Evolutionary conservation across 768 basidiomycete species (phyloP), one percentile per base, ranked within the genome.

Genomic region (Suillus plorans): DNA sequence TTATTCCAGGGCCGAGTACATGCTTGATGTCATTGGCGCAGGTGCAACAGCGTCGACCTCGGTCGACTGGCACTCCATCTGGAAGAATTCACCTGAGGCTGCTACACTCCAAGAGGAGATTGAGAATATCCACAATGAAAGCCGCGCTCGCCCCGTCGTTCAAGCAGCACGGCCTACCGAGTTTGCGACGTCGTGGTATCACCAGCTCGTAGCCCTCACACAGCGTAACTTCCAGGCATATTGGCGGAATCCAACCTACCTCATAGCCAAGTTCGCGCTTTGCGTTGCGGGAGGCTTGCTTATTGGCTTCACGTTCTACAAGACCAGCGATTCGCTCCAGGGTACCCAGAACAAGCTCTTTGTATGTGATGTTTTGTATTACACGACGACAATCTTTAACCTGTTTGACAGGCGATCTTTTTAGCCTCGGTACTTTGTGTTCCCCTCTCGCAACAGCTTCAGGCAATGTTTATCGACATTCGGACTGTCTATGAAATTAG

Each of bases 11-110:
- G 86, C 85, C 0, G 85, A 93, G 74, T 92, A 85, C 69, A 89
- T 91, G 87, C 81, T 95, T 4, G 89, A 91, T 63, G 91, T 89
- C n/a, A 94, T 94, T 65, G 94, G 94, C 66, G 92, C 93, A 63
- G 92, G 92, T 59, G 82, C 88, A 13, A 84, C 89, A 0, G 82
- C 87, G 57, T 82, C 93, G 44, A 91, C 91, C 1, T 83, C 89
- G 63, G 85, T 87, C 39, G 94, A 97, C 70, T 97, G 95, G 95
- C 87, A 88, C 63, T 87, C 92, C 66, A 80, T 94, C 58, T 97
- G 95, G 95, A 76, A 85, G 20, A 86, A 90, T 44, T 93, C 90
- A 5, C 80, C 85, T 0, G 90, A 95, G 76, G 82, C 70, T 62
- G 64, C 74, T 53, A 69, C 67, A 31, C 80, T 81, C 37, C 77